These are phyloP conservation scores for Gilbertella persicaria DNA, from an alignment of 371 early-diverging fungal genomes.

Conservation along the genomic window DNA sequence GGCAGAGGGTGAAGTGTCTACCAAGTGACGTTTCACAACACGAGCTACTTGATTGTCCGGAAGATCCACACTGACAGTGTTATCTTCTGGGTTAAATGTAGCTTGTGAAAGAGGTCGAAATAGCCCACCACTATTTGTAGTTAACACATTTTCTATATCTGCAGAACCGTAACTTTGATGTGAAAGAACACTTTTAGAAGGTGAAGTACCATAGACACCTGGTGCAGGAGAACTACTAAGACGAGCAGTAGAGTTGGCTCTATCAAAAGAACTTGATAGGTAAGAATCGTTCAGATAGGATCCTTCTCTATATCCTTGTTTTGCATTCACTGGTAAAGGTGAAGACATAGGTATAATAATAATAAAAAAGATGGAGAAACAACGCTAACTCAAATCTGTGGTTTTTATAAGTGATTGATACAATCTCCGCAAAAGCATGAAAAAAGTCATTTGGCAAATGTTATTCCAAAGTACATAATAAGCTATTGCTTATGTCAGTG, in stretches of 20 bases:
- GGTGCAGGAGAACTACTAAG: slow-evolving; percentile 34
- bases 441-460: no score
- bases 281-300: slow-evolving; percentile 10
- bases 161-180: slow-evolving; percentile 35
- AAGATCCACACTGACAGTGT: slow-evolving; percentile 51
- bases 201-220: slow-evolving; percentile 27
- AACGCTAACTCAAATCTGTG: no score
- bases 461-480: no score
- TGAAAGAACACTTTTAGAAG: slow-evolving; percentile 25
- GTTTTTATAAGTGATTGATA: no score
- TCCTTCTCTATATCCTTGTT: slow-evolving; percentile 33
- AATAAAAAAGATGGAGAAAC: slow-evolving; percentile 14
- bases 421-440: no score
- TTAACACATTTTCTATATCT: slow-evolving; percentile 34
- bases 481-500: no score
- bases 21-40: slow-evolving; percentile 70
- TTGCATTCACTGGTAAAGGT: slow-evolving; percentile 53
- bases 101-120: slow-evolving; percentile 41
- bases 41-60: slow-evolving; percentile 68
- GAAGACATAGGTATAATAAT: slow-evolving; percentile 33
- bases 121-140: slow-evolving; percentile 27
- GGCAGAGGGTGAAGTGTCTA: slow-evolving; percentile 42
- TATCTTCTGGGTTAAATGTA: slow-evolving; percentile 39
- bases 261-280: slow-evolving; percentile 36
- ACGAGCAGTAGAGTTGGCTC: slow-evolving; percentile 36